phyloP scores from a whole-genome alignment of 75 land plant species.

The Chamaecyparis obtusa region DNA sequence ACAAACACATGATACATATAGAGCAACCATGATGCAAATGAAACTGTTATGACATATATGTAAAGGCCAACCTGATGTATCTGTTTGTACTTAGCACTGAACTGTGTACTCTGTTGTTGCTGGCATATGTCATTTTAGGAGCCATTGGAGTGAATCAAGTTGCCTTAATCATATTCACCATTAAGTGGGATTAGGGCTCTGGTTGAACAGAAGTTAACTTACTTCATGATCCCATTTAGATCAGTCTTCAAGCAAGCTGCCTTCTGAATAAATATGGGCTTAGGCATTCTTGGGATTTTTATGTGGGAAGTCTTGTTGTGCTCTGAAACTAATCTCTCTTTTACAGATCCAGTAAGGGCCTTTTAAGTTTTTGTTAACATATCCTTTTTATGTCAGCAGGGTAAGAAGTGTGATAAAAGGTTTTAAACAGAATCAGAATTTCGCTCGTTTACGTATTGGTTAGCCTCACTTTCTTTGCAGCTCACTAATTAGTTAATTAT shows the following conservation, averaged over 20 bases:
- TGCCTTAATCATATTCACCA: too few relatives aligned
- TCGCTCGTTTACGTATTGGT: slow-evolving; percentile 89
- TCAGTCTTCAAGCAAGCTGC: not conserved
- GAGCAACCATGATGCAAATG: too few relatives aligned
- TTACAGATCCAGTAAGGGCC: not conserved
- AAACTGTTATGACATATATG: too few relatives aligned
- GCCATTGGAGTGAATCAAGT: too few relatives aligned
- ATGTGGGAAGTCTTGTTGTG: not conserved
- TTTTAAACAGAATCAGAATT: slow-evolving; percentile 70
- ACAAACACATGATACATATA: too few relatives aligned
- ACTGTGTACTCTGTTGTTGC: too few relatives aligned
- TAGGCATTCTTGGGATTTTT: not conserved
- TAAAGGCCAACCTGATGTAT: too few relatives aligned
- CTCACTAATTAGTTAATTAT: slow-evolving; percentile 9
- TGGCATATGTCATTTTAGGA: too few relatives aligned
- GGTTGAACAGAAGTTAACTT: too few relatives aligned
- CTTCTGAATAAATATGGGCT: not conserved
- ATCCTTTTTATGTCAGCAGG: slow-evolving; percentile 34
- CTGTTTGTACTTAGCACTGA: too few relatives aligned
- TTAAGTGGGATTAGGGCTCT: too few relatives aligned
- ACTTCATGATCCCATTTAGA: too few relatives aligned
- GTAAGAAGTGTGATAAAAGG: slow-evolving; percentile 75
- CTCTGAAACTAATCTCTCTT: not conserved
- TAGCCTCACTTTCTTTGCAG: slow-evolving; percentile 7
- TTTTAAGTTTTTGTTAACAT: slow-evolving; percentile 2